Evolutionary conservation across 225 moss, liverwort and hornwort species (phyloP), one percentile per base, ranked within the genome.

Genomic region (Anthoceros angustus): DNA sequence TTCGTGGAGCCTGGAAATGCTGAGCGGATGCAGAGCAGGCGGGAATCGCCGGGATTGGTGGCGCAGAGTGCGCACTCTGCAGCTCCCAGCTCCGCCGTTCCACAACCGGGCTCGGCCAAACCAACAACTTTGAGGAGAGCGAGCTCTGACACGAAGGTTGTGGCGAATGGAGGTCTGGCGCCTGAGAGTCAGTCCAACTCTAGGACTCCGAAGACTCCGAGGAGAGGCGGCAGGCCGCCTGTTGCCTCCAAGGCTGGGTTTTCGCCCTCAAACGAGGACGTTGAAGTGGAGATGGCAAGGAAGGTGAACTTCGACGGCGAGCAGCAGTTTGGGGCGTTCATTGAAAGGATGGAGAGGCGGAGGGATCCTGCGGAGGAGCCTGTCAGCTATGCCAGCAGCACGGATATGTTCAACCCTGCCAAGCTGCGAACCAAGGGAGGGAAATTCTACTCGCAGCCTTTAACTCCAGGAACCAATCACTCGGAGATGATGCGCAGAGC

Each of bases 171-270:
- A 40, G 63, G 74, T 18, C 70, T 62, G 15, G 48, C 49, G 42
- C 70, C 32, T 25, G 25, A 70, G 43, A 72, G 68, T 63, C 15
- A 50, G 40, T 68, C 72, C n/a, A 77, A 64, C 38, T 75, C 41
- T 65, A 70, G 42, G 62, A 42, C 39, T 41, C 42, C 63, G 62
- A 18, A 62, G 16, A 64, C 72, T 24, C 39, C 62, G 18, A 69
- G 69, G 71, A 75, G 2, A 7, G 66, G 64, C 41, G 66, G 46
- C 10, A 55, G 23, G 55, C 55, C 55, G 18, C 55, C 55, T 20
- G n/a, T 20, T 15, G n/a, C 55, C n/a, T 55, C 23, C 55, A 55
- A 20, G 55, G 55, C 55, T 0, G 18, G n/a, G 3, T 12, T 23
- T 15, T 55, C 55, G 7, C 55, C 55, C 0, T 9, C 55, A 8